phyloP scores from a whole-genome alignment of 768 basidiomycete genomes.

The Suillus lakei region DNA sequence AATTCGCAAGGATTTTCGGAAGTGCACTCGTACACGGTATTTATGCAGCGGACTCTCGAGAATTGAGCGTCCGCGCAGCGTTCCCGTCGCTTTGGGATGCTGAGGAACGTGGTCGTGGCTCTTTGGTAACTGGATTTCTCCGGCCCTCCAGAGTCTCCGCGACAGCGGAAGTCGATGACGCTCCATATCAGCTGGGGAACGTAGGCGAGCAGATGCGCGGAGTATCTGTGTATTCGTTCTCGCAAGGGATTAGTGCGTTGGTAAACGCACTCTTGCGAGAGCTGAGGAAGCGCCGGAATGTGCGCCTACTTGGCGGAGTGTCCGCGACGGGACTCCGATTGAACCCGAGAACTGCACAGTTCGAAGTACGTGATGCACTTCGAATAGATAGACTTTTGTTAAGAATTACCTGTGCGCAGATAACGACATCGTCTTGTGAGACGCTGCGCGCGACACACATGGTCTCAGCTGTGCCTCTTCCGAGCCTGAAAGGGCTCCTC shows the following conservation, averaged over 20 bases:
- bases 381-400: constrained; percentile 8
- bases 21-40: constrained; percentile 90
- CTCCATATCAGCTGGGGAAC: constrained; percentile 54
- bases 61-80: constrained; percentile 74
- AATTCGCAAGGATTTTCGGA: constrained; percentile 75
- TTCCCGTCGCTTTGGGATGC: constrained; percentile 77
- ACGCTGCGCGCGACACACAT: constrained; percentile 60
- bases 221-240: constrained; percentile 83
- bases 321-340: constrained; percentile 40
- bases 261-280: constrained; percentile 55
- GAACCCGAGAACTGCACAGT: constrained; percentile 37
- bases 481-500: constrained; percentile 51
- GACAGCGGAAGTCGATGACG: constrained; percentile 16
- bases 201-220: constrained; percentile 52
- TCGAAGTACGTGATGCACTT: constrained; percentile 47
- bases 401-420: constrained; percentile 23
- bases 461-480: constrained; percentile 78
- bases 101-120: constrained; percentile 70
- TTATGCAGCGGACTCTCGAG: constrained; percentile 84
- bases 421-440: constrained; percentile 38
- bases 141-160: constrained; percentile 21
- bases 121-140: constrained; percentile 66
- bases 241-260: constrained; percentile 74
- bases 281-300: constrained; percentile 55
- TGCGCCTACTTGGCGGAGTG: constrained; percentile 55